phyloP scores from a whole-genome alignment of 1,284 basidiomycete species.

The Meira miltonrushii region DNA sequence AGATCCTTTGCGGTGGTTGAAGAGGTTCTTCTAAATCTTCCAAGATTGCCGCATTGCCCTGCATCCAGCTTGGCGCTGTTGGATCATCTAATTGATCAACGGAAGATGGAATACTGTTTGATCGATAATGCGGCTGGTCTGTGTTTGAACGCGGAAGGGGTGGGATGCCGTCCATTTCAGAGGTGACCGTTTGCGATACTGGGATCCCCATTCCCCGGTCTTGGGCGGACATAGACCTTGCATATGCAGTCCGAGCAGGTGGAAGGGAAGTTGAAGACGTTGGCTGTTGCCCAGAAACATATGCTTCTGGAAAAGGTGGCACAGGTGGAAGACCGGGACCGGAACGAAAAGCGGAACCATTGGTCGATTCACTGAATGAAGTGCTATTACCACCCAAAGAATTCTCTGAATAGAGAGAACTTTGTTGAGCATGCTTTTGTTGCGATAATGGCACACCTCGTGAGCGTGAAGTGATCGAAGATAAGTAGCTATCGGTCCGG shows the following conservation, averaged over 20 bases:
- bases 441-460: too few relatives aligned
- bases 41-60: neutral
- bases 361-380: neutral
- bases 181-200: too few relatives aligned
- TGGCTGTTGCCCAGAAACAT: neutral
- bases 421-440: conserved; percentile 4
- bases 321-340: conserved; percentile 6
- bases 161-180: neutral
- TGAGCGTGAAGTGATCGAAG: neutral
- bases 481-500: conserved; percentile 1
- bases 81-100: neutral
- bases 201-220: too few relatives aligned
- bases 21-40: conserved; percentile 6
- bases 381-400: neutral
- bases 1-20: neutral
- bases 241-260: conserved; percentile 6
- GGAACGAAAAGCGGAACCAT: neutral
- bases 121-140: neutral
- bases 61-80: neutral
- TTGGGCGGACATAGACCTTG: conserved; percentile 3
- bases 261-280: neutral
- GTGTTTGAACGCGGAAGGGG: neutral
- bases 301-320: conserved; percentile 3
- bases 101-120: conserved; percentile 3
- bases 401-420: conserved; percentile 5